Evolutionary conservation across 805 yeast species (phyloP).

Genomic region (Ogataea kodamae): DNA sequence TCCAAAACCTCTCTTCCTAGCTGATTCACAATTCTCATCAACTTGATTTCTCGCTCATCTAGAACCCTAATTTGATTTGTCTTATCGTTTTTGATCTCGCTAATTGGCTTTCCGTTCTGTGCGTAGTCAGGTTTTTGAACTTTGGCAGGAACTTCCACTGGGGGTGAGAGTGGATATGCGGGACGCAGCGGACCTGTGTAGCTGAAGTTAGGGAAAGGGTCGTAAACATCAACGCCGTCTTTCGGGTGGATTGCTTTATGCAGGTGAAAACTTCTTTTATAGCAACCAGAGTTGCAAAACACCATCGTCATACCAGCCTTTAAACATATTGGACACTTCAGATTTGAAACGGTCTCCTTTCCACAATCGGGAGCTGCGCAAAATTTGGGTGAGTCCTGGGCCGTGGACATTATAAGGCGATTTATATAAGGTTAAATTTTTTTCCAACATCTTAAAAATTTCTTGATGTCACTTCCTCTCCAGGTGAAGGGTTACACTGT

Average conservation of each 20-base stretch:
- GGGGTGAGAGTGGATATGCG: slow-evolving; percentile 73
- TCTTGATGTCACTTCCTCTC: slow-evolving; percentile 11
- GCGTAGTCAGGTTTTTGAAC: slow-evolving; percentile 85
- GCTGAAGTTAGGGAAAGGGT: slow-evolving; percentile 80
- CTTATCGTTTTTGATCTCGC: slow-evolving; percentile 73
- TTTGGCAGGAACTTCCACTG: slow-evolving; percentile 65
- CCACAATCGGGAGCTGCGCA: slow-evolving; percentile 88
- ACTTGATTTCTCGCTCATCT: slow-evolving; percentile 64
- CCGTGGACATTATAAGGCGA: slow-evolving; percentile 12
- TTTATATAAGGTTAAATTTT: slow-evolving; percentile 1
- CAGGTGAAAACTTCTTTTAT: slow-evolving; percentile 61
- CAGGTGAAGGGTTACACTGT: slow-evolving; percentile 55
- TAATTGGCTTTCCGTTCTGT: slow-evolving; percentile 67
- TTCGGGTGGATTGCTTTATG: slow-evolving; percentile 77
- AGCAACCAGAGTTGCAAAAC: slow-evolving; percentile 85
- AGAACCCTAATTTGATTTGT: slow-evolving; percentile 61
- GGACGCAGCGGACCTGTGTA: slow-evolving; percentile 79
- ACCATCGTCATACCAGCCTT: slow-evolving; percentile 59
- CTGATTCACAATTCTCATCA: slow-evolving; percentile 69
- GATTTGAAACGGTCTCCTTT: slow-evolving; percentile 64
- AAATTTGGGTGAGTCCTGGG: slow-evolving; percentile 13
- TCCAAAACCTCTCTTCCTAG: slow-evolving; percentile 88
- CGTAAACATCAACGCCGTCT: slow-evolving; percentile 58
- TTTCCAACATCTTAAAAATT: slow-evolving; percentile 1
- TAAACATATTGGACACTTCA: slow-evolving; percentile 91